A percentile compares a stretch with the other conserved stretches of the same genome.
phyloP scores from a whole-genome alignment of 2,329 filamentous ascomycete species.

The Penicillium sp. region DNA sequence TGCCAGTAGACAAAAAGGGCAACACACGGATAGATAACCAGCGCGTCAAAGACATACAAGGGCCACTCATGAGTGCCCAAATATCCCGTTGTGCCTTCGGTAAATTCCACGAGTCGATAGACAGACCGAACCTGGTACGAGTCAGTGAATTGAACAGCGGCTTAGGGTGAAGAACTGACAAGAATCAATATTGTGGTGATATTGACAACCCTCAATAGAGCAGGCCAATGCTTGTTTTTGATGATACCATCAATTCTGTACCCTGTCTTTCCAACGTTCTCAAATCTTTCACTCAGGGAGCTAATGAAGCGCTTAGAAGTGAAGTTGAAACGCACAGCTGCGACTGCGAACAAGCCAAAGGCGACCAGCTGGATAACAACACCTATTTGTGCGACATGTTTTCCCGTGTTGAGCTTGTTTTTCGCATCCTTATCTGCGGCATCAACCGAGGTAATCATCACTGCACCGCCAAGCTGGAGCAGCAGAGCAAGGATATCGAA shows the following conservation, averaged over 20 bases:
- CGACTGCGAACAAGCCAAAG: conserved; percentile 49
- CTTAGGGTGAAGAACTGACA: conserved; percentile 14
- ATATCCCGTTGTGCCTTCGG: conserved; percentile 42
- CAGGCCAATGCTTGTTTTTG: conserved; percentile 31
- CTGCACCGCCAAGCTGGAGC: conserved; percentile 38
- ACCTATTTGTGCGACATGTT: conserved; percentile 41
- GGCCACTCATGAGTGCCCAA: conserved; percentile 44
- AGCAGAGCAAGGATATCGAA: conserved; percentile 42
- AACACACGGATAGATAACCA: conserved; percentile 37
- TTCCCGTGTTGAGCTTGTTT: conserved; percentile 36
- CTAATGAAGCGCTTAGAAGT: conserved; percentile 41
- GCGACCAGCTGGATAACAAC: conserved; percentile 46
- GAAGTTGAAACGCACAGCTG: conserved; percentile 50
- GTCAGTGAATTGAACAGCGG: conserved; percentile 5
- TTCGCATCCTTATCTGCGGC: conserved; percentile 16
- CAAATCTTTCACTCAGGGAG: conserved; percentile 29
- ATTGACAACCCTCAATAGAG: conserved; percentile 33
- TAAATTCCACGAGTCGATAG: conserved; percentile 52
- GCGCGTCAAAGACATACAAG: conserved; percentile 47
- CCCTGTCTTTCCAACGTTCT: conserved; percentile 12
- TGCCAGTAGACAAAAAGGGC: conserved; percentile 34
- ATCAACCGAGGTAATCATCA: conserved; percentile 42
- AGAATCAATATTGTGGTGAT: conserved; percentile 32
- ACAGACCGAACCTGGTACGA: conserved; percentile 39
- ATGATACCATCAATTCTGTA: conserved; percentile 22